A percentile compares a stretch with the other conserved stretches of the same genome.
These are phyloP conservation scores for Escallonia herrerae DNA, from an alignment of 129 eudicot species.

Conservation along the genomic window DNA sequence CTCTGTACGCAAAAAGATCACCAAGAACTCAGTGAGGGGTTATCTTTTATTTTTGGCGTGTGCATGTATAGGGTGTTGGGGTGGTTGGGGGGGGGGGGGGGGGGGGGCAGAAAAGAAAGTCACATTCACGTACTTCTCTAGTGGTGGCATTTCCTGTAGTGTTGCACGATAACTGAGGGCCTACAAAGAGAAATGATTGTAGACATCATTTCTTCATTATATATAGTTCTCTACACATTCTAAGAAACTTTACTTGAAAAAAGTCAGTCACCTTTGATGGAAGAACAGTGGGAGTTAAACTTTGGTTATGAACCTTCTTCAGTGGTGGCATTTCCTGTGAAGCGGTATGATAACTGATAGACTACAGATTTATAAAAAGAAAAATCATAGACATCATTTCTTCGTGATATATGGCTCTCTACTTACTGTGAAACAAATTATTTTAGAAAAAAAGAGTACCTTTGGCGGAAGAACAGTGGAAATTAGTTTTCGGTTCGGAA, in stretches of 20 bases:
- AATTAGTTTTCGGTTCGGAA: conserved; percentile 31
- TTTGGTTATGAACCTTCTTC: conserved; percentile 16
- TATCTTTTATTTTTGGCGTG: no score
- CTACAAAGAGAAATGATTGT: conserved; percentile 25
- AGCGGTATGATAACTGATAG: conserved; percentile 26
- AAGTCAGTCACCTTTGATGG: background rate
- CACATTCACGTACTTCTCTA: conserved; percentile 35
- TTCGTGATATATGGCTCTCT: no score
- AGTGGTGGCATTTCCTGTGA: conserved; percentile 22
- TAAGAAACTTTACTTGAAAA: background rate
- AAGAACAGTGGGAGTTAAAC: background rate
- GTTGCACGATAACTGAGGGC: conserved; percentile 28
- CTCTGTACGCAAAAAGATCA: no score
- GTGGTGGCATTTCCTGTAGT: conserved; percentile 22
- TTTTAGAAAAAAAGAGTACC: conserved; percentile 27
- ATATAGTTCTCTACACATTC: background rate
- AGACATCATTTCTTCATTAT: conserved; percentile 16
- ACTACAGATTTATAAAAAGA: conserved; percentile 22
- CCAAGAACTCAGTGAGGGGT: no score
- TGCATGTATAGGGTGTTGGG: no score
- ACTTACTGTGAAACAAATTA: no score
- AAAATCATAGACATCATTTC: no score
- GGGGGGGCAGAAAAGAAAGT: background rate
- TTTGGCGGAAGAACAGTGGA: conserved; percentile 35
- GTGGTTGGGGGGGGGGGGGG: no score